Conservation (phyloP, 345 rosid genomes). For the Brassica rapa region DNA sequence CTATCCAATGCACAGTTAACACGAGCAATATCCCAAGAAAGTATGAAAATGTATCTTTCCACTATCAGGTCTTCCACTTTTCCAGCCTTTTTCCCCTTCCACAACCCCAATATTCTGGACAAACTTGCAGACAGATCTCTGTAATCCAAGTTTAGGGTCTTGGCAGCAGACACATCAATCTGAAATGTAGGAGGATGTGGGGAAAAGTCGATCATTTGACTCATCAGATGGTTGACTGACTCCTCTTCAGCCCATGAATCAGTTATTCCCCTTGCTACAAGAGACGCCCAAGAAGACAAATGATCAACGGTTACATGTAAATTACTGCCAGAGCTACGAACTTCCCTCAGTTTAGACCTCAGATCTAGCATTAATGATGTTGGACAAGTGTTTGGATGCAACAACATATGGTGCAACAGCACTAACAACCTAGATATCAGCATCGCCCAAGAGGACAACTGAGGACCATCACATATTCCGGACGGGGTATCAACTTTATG, state of each 20-base stretch:
- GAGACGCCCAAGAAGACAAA: slow-evolving; percentile 68
- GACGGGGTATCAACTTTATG: slow-evolving; percentile 49
- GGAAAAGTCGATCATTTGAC: slow-evolving; percentile 70
- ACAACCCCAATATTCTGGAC: slow-evolving; percentile 65
- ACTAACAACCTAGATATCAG: slow-evolving; percentile 83
- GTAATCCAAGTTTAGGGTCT: slow-evolving; percentile 54
- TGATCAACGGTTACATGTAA: slow-evolving; percentile 49
- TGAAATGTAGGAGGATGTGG: slow-evolving; percentile 58
- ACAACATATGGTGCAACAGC: slow-evolving; percentile 79
- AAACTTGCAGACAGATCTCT: slow-evolving; percentile 55
- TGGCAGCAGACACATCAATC: slow-evolving; percentile 53
- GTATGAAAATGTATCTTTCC: slow-evolving; percentile 84
- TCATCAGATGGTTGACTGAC: slow-evolving; percentile 53
- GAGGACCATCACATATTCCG: slow-evolving; percentile 42
- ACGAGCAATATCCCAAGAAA: slow-evolving; percentile 77
- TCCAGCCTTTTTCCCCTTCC: slow-evolving; percentile 75
- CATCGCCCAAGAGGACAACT: slow-evolving; percentile 85
- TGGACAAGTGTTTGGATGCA: slow-evolving; percentile 69
- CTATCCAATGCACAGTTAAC: slow-evolving; percentile 39
- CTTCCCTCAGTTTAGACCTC: slow-evolving; percentile 78
- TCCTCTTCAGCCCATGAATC: slow-evolving; percentile 65
- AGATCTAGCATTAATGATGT: slow-evolving; percentile 67
- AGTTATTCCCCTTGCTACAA: slow-evolving; percentile 54
- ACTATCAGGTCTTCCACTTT: slow-evolving; percentile 76
- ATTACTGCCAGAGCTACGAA: slow-evolving; percentile 48